Evolutionary conservation across 2,329 filamentous ascomycete species (phyloP).

Genomic region (Phaeosphaeria sp.): DNA sequence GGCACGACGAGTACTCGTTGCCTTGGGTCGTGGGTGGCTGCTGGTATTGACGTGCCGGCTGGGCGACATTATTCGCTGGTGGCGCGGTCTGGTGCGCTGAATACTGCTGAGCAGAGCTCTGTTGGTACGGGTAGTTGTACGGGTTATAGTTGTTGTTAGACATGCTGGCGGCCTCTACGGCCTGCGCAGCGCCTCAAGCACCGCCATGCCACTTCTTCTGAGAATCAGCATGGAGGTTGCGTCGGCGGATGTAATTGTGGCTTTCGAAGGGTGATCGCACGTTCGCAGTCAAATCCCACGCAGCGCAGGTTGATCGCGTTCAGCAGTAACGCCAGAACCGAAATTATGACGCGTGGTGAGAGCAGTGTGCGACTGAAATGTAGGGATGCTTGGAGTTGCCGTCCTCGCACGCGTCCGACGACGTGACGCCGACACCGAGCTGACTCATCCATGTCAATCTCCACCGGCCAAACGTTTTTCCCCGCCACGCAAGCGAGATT

Average conservation of each 20-base stretch:
- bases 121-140: conserved; percentile 38
- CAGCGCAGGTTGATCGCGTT: background rate
- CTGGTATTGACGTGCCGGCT: conserved; percentile 35
- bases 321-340: background rate
- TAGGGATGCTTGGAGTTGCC: conserved; percentile 7
- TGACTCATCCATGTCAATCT: conserved; percentile 1
- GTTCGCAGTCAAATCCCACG: background rate
- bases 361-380: background rate
- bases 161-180: conserved; percentile 24
- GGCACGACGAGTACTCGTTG: conserved; percentile 38
- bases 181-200: conserved; percentile 3
- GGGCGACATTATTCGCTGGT: conserved; percentile 28
- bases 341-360: conserved; percentile 11
- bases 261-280: background rate
- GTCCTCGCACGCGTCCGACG: conserved; percentile 15
- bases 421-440: background rate
- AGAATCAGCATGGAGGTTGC: conserved; percentile 8
- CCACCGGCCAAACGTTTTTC: conserved; percentile 16
- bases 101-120: conserved; percentile 38
- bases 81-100: conserved; percentile 34
- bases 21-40: conserved; percentile 29
- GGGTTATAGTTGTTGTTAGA: conserved; percentile 34
- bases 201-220: conserved; percentile 5
- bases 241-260: background rate
- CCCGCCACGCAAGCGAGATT: conserved; percentile 19